Percentiles rank a stretch among this genome's conserved stretches.
Conservation (phyloP, 805 yeast species). For the Teunomyces lycoperdinae region DNA sequence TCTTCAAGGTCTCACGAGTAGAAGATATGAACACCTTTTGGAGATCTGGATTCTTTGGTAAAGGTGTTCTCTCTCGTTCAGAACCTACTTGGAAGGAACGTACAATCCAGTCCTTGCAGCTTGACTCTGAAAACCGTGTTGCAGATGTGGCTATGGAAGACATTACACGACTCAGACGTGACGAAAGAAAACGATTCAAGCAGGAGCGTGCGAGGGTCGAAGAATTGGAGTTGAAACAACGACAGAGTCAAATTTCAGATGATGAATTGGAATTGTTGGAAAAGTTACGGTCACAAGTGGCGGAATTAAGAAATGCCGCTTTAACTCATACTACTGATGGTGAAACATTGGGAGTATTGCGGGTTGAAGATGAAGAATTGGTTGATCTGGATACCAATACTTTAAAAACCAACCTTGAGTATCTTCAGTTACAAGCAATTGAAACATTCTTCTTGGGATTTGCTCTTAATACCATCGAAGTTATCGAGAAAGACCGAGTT, state of each 20-base stretch:
- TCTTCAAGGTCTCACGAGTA: slow-evolving; percentile 42
- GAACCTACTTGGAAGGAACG: slow-evolving; percentile 90
- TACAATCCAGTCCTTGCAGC: slow-evolving; percentile 51
- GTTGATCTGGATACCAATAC: slow-evolving; percentile 16
- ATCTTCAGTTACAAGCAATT: slow-evolving; percentile 67
- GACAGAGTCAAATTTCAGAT: slow-evolving; percentile 23
- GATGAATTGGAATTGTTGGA: slow-evolving; percentile 22
- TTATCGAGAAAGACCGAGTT: slow-evolving; percentile 19
- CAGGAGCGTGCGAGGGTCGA: slow-evolving; percentile 51
- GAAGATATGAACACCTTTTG: slow-evolving; percentile 60
- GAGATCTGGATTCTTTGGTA: slow-evolving; percentile 90
- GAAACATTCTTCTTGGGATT: slow-evolving; percentile 71
- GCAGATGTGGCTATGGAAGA: slow-evolving; percentile 60
- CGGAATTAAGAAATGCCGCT: slow-evolving; percentile 15
- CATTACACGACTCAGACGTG: slow-evolving; percentile 68
- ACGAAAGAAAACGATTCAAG: slow-evolving; percentile 71
- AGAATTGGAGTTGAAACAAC: slow-evolving; percentile 49
- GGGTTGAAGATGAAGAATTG: slow-evolving; percentile 14
- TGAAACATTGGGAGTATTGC: slow-evolving; percentile 4
- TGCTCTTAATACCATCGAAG: slow-evolving; percentile 51
- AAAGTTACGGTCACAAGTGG: slow-evolving; percentile 14
- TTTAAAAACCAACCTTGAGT: slow-evolving; percentile 31
- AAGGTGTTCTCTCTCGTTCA: slow-evolving; percentile 82
- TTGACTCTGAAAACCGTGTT: slow-evolving; percentile 21
- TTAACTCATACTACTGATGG: slow-evolving; percentile 1